Evolutionary conservation across 208 protist genomes (phyloP), one percentile per base, ranked within the genome.

Genomic region (Crithidia bombi): DNA sequence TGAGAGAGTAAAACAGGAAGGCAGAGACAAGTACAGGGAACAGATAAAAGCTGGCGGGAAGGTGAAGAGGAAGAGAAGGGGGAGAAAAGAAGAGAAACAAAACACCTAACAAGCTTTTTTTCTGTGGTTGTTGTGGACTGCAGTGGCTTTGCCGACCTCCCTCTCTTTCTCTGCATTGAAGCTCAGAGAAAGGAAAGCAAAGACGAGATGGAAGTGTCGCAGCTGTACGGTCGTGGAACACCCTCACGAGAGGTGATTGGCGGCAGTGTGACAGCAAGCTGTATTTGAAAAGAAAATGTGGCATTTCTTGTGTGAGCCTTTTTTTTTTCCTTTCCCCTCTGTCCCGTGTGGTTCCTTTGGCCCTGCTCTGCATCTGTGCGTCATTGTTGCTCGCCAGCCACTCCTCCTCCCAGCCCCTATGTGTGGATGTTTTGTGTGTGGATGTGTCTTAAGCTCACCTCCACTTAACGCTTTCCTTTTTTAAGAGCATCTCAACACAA

Each of bases 21-120:
- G 36, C 19, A 55, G 50, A 36, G 50, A 55, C 28, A 28, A 55
- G 50, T n/a, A 55, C 21, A 55, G 50, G 50, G 50, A 55, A 36
- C 28, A 15, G 50, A 36, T 36, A 23, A 3, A 36, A 55, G 36
- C 19, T 36, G 50, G 14, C 50, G 35, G 26, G n/a, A n/a, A n/a
- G n/a, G n/a, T n/a, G n/a, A n/a, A 39, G 28, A 36, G 52, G 2
- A 30, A 58, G 52, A 25, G 28, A 61, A 23, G 17, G 10, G 28
- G n/a, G 44, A 69, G 12, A 28, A 17, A 47, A 26, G 33, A 65
- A 63, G 23, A 63, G 38, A 46, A 49, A 57, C 44, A 28, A 57
- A 54, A 43, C 5, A 28, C 11, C 25, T 17, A 49, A 6, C 41
- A 47, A 10, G 41, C 41, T n/a, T n/a, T n/a, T n/a, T n/a, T n/a